phyloP scores from a whole-genome alignment of 2,329 filamentous ascomycete genomes.

The Talaromyces sp. region DNA sequence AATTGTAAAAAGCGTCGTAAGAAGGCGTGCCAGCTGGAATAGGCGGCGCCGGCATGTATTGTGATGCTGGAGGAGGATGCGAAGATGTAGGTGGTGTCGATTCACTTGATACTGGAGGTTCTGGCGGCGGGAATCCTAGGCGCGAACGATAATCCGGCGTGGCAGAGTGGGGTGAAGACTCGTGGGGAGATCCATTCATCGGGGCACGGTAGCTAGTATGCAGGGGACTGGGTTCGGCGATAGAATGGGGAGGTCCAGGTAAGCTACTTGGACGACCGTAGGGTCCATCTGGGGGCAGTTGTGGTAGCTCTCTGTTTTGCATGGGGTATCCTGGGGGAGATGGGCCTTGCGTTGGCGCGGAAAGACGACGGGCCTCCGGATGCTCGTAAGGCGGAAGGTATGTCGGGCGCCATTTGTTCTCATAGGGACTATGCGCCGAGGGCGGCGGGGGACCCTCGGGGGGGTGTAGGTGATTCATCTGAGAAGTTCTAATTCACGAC shows the following conservation, averaged over 20 bases:
- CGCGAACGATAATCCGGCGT: conserved; percentile 38
- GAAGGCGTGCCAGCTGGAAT: conserved; percentile 30
- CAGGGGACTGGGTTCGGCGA: conserved; percentile 26
- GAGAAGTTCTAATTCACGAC: conserved; percentile 3
- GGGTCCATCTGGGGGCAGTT: conserved; percentile 35
- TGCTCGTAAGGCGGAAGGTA: conserved; percentile 32
- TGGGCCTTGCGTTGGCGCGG: conserved; percentile 30
- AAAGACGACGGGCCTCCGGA: conserved; percentile 33
- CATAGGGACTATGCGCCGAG: conserved; percentile 32
- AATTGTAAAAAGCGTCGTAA: conserved; percentile 37
- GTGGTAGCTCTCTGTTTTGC: conserved; percentile 38
- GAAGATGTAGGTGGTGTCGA: conserved; percentile 29
- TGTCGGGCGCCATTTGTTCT: conserved; percentile 34
- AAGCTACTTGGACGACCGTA: conserved; percentile 38
- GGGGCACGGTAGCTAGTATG: conserved; percentile 33
- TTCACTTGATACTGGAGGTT: conserved; percentile 35
- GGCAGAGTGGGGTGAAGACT: conserved; percentile 34
- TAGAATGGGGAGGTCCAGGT: conserved; percentile 32
- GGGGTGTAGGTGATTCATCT: conserved; percentile 37
- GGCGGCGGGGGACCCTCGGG: conserved; percentile 33
- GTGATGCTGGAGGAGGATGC: conserved; percentile 32
- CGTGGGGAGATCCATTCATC: conserved; percentile 38
- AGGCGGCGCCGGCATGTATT: conserved; percentile 30
- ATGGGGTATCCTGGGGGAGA: conserved; percentile 30
- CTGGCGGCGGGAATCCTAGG: conserved; percentile 33